Percentiles rank a stretch among this genome's conserved stretches.
Evolutionary conservation across 305 asterid genomes (phyloP).

Genomic region (Fraxinus greggii): DNA sequence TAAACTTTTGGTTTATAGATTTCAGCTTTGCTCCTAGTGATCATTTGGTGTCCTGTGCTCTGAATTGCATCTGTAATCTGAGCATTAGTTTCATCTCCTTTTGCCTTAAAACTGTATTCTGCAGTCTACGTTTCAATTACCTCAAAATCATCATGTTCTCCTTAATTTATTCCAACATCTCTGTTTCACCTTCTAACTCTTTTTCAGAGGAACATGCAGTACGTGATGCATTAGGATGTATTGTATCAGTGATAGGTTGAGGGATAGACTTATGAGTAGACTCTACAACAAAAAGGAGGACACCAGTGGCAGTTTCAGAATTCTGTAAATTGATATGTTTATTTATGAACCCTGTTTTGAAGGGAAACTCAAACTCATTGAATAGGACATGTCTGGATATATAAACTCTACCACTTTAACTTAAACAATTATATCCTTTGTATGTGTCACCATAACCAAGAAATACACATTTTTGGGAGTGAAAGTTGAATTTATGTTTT

Average conservation of each 20-base stretch:
- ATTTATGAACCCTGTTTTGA: neutral
- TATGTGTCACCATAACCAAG: neutral
- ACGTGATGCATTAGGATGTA: neutral
- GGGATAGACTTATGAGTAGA: neutral
- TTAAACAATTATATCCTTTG: neutral
- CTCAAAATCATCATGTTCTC: neutral
- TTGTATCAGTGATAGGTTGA: neutral
- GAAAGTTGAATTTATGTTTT: neutral
- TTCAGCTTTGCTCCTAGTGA: neutral
- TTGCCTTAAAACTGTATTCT: too few species aligned
- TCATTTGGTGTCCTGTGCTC: neutral
- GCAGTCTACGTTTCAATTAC: too few species aligned
- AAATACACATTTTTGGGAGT: neutral
- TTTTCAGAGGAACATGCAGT: too few species aligned
- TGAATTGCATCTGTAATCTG: too few species aligned
- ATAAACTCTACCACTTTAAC: neutral
- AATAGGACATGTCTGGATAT: neutral
- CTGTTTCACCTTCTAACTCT: neutral
- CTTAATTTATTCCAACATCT: neutral
- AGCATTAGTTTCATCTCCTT: too few species aligned
- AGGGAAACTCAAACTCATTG: neutral
- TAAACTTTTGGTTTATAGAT: too few species aligned
- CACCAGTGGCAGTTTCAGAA: neutral
- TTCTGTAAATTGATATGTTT: too few species aligned
- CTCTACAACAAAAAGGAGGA: neutral